Conservation (phyloP, 306 rosid species). For the Glycine soja region DNA sequence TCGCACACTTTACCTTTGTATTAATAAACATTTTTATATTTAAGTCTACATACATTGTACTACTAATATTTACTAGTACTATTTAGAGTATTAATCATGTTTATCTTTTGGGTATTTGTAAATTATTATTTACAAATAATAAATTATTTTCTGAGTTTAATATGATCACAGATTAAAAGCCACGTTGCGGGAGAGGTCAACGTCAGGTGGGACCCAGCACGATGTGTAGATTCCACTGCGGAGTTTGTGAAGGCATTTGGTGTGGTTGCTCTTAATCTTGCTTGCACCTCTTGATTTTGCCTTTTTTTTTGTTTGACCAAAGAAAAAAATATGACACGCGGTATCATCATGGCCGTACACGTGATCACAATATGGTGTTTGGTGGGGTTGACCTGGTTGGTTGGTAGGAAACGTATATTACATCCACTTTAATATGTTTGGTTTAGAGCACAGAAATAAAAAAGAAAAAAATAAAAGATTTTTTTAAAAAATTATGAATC, state of each 20-base stretch:
- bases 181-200: conserved; percentile 47
- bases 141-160: neutral
- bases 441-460: too few species aligned
- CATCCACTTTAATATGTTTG: too few species aligned
- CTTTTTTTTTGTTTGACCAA: conserved; percentile 47
- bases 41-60: neutral
- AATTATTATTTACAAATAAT: neutral
- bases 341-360: conserved; percentile 47
- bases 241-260: conserved; percentile 21
- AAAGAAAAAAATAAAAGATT: too few species aligned
- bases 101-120: too few species aligned
- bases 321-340: neutral
- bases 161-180: conserved; percentile 18
- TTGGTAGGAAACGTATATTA: conserved; percentile 21
- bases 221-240: conserved; percentile 48
- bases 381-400: conserved; percentile 40
- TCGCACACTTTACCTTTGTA: neutral
- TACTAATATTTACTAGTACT: neutral
- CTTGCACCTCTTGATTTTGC: neutral
- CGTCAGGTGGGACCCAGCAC: conserved; percentile 42
- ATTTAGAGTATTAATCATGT: neutral
- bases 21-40: neutral
- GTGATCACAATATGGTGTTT: neutral
- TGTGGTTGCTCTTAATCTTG: conserved; percentile 31
- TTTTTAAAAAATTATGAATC: too few species aligned